Base-by-base conservation (phyloP, 352 stramenopile species). In the Thraustochytrium sp. region DNA sequence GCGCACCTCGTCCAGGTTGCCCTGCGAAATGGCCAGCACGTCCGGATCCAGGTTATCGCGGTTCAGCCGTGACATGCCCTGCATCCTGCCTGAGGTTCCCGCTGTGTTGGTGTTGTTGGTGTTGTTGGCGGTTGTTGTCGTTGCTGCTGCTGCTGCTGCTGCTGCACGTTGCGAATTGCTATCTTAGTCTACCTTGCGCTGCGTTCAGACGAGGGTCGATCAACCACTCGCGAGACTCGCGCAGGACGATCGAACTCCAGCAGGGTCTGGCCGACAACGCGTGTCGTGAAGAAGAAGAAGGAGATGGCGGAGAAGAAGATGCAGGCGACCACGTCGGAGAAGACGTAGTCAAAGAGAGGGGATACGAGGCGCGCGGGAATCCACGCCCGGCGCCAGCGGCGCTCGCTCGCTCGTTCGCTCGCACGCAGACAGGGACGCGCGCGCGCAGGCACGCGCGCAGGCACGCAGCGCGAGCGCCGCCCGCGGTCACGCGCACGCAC, bases 1-100 rank as follows among this genome's bases (percentile, higher is more conserved):
- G 37, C 68, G 68, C 16, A 80, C 40, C 68, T 55, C 31, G 8
- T 80, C 68, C 5, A 80, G 68, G 68, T 80, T 80, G n/a, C 40
- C 44, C 51, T 80, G 68, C 31, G 34, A 36, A 31, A 80, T 80
- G 23, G 40, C 18, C n/a, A 80, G 68, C 23, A 55, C 40, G 34
- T 42, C 48, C 5, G 68, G 68, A 44, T 80, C 68, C 44, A 80
- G 53, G 23, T 80, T 46, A 21, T 46, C 68, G 2, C 40, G 21
- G 62, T 54, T 54, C 36, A 75, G 36, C 40, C 62, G 38, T 16
- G 16, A 16, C 42, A 5, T 49, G 5, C 5, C 42, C 5, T 16
- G 42, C 42, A 5, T 5, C 42, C 5, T 16, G 5, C 42, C 42
- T 49, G 5, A 16, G 42, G 5, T 49, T 5, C 42, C 5, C 42